Percentiles rank a stretch among this genome's conserved stretches.
phyloP scores from a whole-genome alignment of 345 rosid genomes.

The Ceriops tagal region DNA sequence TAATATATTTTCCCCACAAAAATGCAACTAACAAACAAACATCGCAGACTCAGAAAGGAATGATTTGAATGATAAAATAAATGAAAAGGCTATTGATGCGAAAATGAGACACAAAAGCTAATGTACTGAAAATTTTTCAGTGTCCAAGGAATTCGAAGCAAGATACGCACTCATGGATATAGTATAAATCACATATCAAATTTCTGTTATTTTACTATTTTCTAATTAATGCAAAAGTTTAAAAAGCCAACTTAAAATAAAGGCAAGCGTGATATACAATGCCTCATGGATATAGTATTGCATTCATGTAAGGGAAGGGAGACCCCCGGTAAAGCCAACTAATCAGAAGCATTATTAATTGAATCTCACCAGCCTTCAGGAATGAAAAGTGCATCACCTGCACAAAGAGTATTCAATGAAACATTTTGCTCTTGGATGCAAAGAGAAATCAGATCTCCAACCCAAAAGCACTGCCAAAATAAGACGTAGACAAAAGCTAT shows the following conservation, averaged over 20 bases:
- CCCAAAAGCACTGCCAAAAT: slow-evolving; percentile 51
- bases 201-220: no score
- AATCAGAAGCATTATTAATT: slow-evolving; percentile 15
- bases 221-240: no score
- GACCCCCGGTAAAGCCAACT: not conserved
- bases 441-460: slow-evolving; percentile 60
- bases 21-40: not conserved
- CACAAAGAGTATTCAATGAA: slow-evolving; percentile 52
- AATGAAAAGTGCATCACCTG: slow-evolving; percentile 90
- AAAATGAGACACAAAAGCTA: no score
- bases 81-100: no score
- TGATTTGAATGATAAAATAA: no score
- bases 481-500: not conserved
- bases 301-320: not conserved
- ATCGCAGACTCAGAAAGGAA: not conserved
- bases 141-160: not conserved
- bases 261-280: not conserved
- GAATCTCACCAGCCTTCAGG: slow-evolving; percentile 93
- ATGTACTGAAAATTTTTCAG: no score
- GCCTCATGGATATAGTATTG: not conserved
- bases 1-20: not conserved
- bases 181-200: not conserved
- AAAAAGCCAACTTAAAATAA: not conserved
- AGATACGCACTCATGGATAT: no score
- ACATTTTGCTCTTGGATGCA: slow-evolving; percentile 63